These are phyloP conservation scores for Phytophthora litchii DNA, from an alignment of 352 stramenopile species.

Conservation along the genomic window DNA sequence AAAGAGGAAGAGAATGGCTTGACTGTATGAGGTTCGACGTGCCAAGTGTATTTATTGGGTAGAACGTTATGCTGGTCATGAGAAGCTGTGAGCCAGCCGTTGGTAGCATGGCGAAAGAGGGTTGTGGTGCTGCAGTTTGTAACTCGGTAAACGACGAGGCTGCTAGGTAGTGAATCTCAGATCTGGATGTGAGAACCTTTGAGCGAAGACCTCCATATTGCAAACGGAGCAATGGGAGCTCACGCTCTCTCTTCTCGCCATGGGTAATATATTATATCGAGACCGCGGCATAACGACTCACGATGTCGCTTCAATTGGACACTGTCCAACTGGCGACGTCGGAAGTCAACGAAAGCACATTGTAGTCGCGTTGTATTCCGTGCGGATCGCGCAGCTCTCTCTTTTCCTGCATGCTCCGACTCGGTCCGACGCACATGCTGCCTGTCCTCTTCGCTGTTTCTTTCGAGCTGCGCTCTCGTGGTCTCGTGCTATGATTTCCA, in stretches of 20 bases:
- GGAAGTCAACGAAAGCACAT: constrained; percentile 18
- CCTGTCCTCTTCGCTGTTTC: constrained; percentile 19
- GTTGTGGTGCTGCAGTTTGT: constrained; percentile 19
- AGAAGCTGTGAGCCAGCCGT: constrained; percentile 2
- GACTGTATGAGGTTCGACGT: no score
- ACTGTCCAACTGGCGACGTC: constrained; percentile 25
- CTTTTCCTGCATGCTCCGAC: constrained; percentile 17
- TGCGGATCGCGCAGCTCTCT: constrained; percentile 17
- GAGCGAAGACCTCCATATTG: constrained; percentile 8
- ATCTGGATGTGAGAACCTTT: background rate
- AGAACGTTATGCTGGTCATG: constrained; percentile 15
- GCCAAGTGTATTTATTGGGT: background rate
- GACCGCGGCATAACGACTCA: constrained; percentile 1
- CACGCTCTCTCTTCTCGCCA: background rate
- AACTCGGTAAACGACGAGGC: constrained; percentile 10
- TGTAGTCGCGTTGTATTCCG: constrained; percentile 25
- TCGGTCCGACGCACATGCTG: constrained; percentile 8
- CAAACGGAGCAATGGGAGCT: background rate
- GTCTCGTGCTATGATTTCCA: background rate
- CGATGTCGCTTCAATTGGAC: constrained; percentile 20
- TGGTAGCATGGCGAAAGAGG: constrained; percentile 14
- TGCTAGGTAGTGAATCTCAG: background rate
- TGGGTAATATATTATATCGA: no score
- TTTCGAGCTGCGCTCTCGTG: constrained; percentile 24
- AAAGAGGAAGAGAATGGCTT: background rate